These are phyloP conservation scores for Mycocentrospora acerina DNA, from an alignment of 2,329 filamentous ascomycete species.

Conservation along the genomic window DNA sequence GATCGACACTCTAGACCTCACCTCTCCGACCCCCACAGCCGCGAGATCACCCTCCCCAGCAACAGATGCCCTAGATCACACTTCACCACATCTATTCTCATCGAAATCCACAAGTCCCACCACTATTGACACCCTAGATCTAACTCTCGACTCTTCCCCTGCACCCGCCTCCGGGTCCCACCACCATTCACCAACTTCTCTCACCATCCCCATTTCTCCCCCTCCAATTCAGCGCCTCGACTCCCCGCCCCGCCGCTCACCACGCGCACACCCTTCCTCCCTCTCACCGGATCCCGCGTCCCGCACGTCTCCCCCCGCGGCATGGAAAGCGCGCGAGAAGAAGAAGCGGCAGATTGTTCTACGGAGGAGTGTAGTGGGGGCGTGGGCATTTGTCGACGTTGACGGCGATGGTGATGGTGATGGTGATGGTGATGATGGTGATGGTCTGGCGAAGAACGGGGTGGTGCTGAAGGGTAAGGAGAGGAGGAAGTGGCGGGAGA, in stretches of 20 bases:
- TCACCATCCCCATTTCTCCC: conserved; percentile 1
- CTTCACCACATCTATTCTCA: neutral
- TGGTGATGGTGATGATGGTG: conserved; percentile 12
- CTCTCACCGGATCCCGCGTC: conserved; percentile 1
- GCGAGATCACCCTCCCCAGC: conserved; percentile 10
- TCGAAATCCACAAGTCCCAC: too few relatives aligned
- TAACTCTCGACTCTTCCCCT: conserved; percentile 23
- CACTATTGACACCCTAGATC: conserved; percentile 20
- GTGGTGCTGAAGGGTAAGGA: conserved; percentile 23
- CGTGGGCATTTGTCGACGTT: conserved; percentile 35
- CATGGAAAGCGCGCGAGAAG: conserved; percentile 32
- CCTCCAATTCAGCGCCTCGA: conserved; percentile 5
- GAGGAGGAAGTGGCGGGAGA: conserved; percentile 38
- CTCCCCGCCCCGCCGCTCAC: conserved; percentile 20
- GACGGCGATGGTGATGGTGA: conserved; percentile 15
- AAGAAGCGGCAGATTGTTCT: conserved; percentile 36
- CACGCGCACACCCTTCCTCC: conserved; percentile 14
- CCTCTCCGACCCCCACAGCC: conserved; percentile 6
- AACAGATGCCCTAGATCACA: conserved; percentile 27
- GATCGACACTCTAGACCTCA: conserved; percentile 30
- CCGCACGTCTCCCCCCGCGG: conserved; percentile 19
- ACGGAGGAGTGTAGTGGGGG: conserved; percentile 33
- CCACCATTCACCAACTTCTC: conserved; percentile 1
- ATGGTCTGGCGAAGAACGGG: conserved; percentile 3
- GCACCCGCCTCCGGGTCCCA: too few relatives aligned